Evolutionary conservation across 2,329 filamentous ascomycete genomes (phyloP).

Genomic region (Nakataea oryzae): DNA sequence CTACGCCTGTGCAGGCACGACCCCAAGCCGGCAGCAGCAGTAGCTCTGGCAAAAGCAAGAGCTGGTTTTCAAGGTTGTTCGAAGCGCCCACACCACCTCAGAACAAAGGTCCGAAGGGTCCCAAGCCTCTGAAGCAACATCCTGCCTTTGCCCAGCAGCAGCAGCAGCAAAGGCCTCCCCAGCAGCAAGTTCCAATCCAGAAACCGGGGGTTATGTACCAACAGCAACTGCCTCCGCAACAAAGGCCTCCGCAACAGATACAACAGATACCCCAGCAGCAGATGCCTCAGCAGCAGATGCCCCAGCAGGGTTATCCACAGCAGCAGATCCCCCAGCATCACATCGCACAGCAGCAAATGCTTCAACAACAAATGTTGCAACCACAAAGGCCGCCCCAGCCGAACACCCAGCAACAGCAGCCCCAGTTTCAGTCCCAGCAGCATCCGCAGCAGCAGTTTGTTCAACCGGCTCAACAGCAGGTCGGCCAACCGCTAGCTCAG

Average conservation of each 20-base stretch:
- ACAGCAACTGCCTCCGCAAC: background rate
- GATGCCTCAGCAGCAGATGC: background rate
- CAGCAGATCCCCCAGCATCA: background rate
- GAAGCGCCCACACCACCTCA: background rate
- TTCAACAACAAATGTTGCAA: background rate
- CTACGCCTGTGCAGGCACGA: background rate
- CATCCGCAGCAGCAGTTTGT: background rate
- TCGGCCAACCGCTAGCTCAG: no score
- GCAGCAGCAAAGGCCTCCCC: background rate
- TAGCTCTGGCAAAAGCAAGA: background rate
- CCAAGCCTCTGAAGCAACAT: background rate
- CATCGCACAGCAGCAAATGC: background rate
- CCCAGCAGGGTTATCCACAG: background rate
- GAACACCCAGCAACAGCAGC: background rate
- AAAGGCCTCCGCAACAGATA: background rate
- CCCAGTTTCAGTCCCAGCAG: background rate
- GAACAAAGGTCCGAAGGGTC: background rate
- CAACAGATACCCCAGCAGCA: background rate
- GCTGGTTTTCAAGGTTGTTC: background rate
- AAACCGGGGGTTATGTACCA: background rate
- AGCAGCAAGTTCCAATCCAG: background rate
- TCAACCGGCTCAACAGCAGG: background rate
- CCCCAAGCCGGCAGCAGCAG: background rate
- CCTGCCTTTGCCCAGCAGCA: background rate
- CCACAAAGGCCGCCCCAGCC: background rate